These are phyloP conservation scores for Penicillium soppii DNA, from an alignment of 495 filamentous ascomycete species.

Conservation along the genomic window DNA sequence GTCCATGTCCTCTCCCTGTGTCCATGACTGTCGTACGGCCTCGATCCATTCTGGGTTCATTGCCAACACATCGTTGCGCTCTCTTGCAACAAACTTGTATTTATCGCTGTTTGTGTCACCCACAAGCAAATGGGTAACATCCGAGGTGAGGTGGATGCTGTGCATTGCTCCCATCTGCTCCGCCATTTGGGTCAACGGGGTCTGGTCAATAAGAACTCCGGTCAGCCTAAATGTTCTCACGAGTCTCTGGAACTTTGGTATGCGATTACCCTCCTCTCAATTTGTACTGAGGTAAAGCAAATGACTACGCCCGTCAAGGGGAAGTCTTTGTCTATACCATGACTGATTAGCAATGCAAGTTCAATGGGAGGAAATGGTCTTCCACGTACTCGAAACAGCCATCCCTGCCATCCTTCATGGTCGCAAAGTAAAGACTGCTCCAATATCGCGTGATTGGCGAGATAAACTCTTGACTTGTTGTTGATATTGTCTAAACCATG, in stretches of 20 bases:
- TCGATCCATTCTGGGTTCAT: slow-evolving; percentile 80
- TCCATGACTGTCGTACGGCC: slow-evolving; percentile 78
- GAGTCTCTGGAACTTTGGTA: neutral
- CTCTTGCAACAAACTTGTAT: slow-evolving; percentile 91
- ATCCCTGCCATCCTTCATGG: slow-evolving; percentile 49
- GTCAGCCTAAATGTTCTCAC: slow-evolving; percentile 10
- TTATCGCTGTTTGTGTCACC: slow-evolving; percentile 85
- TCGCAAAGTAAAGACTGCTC: slow-evolving; percentile 9
- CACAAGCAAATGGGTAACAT: slow-evolving; percentile 93
- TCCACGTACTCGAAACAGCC: slow-evolving; percentile 33
- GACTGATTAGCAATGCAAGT: slow-evolving; percentile 8
- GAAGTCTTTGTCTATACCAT: slow-evolving; percentile 46
- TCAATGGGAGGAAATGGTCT: neutral
- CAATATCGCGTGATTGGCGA: neutral
- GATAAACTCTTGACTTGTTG: slow-evolving; percentile 1
- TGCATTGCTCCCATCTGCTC: slow-evolving; percentile 82
- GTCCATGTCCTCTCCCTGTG: slow-evolving; percentile 76
- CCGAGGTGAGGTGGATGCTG: slow-evolving; percentile 87
- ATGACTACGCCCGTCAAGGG: slow-evolving; percentile 81
- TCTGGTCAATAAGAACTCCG: slow-evolving; percentile 44
- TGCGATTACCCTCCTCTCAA: slow-evolving; percentile 73
- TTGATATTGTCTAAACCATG: slow-evolving; percentile 1
- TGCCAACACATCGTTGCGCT: slow-evolving; percentile 79
- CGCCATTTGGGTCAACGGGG: slow-evolving; percentile 64
- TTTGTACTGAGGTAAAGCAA: slow-evolving; percentile 85